These are phyloP conservation scores for Lepiota subincarnata DNA, from an alignment of 768 basidiomycete genomes.

Conservation along the genomic window DNA sequence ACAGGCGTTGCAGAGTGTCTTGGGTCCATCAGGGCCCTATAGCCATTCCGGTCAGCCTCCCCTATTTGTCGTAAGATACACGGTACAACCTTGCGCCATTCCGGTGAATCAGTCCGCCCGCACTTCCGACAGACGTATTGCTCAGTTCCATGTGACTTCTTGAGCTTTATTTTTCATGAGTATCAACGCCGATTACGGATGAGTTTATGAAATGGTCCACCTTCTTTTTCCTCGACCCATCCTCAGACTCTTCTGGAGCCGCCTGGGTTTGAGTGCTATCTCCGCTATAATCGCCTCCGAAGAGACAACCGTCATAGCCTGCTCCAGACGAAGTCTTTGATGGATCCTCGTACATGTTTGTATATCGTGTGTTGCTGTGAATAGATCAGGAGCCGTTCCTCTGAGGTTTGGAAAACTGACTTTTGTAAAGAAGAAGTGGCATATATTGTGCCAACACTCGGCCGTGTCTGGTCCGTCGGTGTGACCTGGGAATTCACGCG, in stretches of 20 bases:
- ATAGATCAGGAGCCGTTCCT: slow-evolving; percentile 8
- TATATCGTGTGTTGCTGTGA: not conserved
- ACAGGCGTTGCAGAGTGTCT: slow-evolving; percentile 97
- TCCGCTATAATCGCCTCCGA: slow-evolving; percentile 1
- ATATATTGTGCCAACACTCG: slow-evolving; percentile 28
- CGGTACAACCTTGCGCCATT: slow-evolving; percentile 81
- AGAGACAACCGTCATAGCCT: not conserved
- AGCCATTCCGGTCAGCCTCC: slow-evolving; percentile 7
- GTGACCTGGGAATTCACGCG: slow-evolving; percentile 23
- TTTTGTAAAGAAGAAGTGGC: slow-evolving; percentile 29
- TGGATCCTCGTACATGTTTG: not conserved
- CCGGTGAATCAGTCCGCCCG: slow-evolving; percentile 92
- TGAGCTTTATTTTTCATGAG: slow-evolving; percentile 25
- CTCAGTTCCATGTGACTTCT: slow-evolving; percentile 49
- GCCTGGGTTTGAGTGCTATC: slow-evolving; percentile 7
- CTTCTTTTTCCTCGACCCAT: slow-evolving; percentile 61
- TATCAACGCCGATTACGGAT: not conserved
- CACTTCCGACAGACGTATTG: slow-evolving; percentile 90
- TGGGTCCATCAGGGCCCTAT: slow-evolving; percentile 90
- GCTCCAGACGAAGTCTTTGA: not conserved
- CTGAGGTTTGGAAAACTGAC: not conserved
- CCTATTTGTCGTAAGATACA: not conserved
- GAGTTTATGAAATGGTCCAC: slow-evolving; percentile 25
- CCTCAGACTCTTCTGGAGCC: slow-evolving; percentile 41
- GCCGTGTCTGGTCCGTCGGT: slow-evolving; percentile 20